A percentile compares a stretch with the other conserved stretches of the same genome.
Conservation (phyloP, 2,329 filamentous ascomycete genomes). For the Fusarium piperis region DNA sequence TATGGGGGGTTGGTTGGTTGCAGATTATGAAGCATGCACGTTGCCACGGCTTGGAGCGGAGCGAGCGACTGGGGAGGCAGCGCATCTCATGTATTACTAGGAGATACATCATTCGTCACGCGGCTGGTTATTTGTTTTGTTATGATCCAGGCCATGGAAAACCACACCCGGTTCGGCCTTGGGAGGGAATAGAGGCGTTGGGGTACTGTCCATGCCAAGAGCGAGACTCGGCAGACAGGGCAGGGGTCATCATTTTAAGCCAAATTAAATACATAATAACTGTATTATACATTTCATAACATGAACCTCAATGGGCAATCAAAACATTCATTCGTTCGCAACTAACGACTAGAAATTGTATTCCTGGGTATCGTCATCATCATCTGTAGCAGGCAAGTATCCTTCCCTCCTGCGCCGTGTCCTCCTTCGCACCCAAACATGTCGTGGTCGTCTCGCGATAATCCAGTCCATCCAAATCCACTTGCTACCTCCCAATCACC, state of each 20-base stretch:
- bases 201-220: conserved; percentile 1
- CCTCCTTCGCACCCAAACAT: background rate
- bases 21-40: conserved; percentile 6
- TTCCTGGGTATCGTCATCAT: conserved; percentile 42
- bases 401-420: conserved; percentile 33
- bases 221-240: conserved; percentile 18
- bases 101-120: conserved; percentile 3
- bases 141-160: conserved; percentile 8
- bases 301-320: background rate
- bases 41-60: conserved; percentile 10
- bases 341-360: conserved; percentile 20
- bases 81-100: conserved; percentile 18
- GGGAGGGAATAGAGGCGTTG: conserved; percentile 29
- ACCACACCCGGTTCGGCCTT: conserved; percentile 13
- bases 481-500: background rate
- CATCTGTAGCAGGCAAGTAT: conserved; percentile 1
- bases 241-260: conserved; percentile 1
- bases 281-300: background rate
- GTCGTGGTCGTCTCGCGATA: background rate
- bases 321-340: background rate
- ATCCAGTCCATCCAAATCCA: conserved; percentile 4
- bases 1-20: conserved; percentile 20
- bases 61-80: conserved; percentile 3
- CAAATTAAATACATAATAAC: conserved; percentile 19
- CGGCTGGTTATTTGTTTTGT: conserved; percentile 4